phyloP scores from a whole-genome alignment of 2,329 filamentous ascomycete genomes.

The Cercospora beticola region DNA sequence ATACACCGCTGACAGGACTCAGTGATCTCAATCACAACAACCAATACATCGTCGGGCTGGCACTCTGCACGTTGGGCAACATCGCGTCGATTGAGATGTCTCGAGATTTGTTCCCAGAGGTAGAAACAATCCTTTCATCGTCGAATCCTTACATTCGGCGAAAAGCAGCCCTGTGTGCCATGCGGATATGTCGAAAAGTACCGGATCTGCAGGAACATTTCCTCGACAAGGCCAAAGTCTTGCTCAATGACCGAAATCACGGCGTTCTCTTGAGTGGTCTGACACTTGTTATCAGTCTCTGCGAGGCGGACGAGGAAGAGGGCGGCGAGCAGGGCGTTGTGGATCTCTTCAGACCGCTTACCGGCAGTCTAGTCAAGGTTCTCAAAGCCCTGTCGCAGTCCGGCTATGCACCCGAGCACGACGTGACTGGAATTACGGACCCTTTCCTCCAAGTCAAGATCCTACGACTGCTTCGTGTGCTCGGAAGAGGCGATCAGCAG shows the following conservation, averaged over 20 bases:
- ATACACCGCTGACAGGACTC: constrained; percentile 7
- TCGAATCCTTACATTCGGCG: constrained; percentile 97
- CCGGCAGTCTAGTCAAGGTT: constrained; percentile 82
- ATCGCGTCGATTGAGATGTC: constrained; percentile 99
- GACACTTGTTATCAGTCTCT: constrained; percentile 86
- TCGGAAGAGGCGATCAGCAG: constrained; percentile 80
- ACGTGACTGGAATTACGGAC: constrained; percentile 92
- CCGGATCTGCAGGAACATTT: constrained; percentile 97
- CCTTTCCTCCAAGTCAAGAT: constrained; percentile 98
- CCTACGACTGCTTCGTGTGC: constrained; percentile 76
- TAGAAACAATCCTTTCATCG: constrained; percentile 86
- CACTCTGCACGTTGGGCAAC: constrained; percentile 93
- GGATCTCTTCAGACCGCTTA: constrained; percentile 84
- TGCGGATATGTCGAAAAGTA: constrained; percentile 97
- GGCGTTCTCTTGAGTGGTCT: constrained; percentile 90
- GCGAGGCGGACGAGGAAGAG: constrained; percentile 90
- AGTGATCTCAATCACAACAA: constrained; percentile 97
- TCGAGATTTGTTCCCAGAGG: constrained; percentile 91
- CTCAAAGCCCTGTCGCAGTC: constrained; percentile 91
- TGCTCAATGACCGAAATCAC: constrained; percentile 91
- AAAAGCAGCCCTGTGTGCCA: constrained; percentile 97
- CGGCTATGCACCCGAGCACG: constrained; percentile 95
- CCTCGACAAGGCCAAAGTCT: constrained; percentile 82
- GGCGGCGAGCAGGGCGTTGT: constrained; percentile 86
- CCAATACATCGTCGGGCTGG: constrained; percentile 96